Evolutionary conservation across 2,329 filamentous ascomycete genomes (phyloP), one percentile per base, ranked within the genome.

Genomic region (Microsporum ferrugineum): DNA sequence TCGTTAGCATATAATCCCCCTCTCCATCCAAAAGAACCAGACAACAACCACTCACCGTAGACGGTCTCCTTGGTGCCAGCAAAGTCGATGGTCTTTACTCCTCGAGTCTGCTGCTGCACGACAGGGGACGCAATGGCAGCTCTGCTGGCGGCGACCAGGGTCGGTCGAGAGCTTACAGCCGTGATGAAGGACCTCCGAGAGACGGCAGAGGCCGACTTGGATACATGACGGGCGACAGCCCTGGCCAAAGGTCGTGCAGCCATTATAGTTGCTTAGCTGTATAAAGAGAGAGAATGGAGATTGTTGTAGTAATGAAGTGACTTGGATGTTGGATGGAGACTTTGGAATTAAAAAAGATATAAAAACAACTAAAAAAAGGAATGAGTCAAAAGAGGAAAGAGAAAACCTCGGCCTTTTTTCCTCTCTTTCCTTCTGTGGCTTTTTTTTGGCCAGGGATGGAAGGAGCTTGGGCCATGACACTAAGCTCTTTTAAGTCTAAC

Each of bases 41-140:
- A 17, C 45, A 31, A n/a, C 6, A 62, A 39, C 60, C n/a, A 72
- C 83, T 71, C 78, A 95, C 90, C 90, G 76, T 89, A 96, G 75
- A 99, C 94, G 68, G 87, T 85, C 84, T 99, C 94, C 82, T 95
- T 92, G 75, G 84, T 83, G 72, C 91, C 94, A 69, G 94, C 94
- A 78, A 99, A 99, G 85, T 97, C 91, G 78, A 99, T 92, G 70
- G 92, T 96, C 89, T 99, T 97, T 74, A 96, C 80, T 77, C 94
- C 94, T 74, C 94, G 88, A 68, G 83, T 80, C 72, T 86, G 84
- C 81, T 86, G 84, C 81, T 90, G 87, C 76, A 67, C 64, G n/a
- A 85, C 73, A 57, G 77, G 72, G 68, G 76, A 75, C 65, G 76
- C 73, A 64, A 75, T 72, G 67, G 76, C 72, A 70, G 77, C 73